These are phyloP conservation scores for Candida berthetii DNA, from an alignment of 805 yeast species.

Conservation along the genomic window DNA sequence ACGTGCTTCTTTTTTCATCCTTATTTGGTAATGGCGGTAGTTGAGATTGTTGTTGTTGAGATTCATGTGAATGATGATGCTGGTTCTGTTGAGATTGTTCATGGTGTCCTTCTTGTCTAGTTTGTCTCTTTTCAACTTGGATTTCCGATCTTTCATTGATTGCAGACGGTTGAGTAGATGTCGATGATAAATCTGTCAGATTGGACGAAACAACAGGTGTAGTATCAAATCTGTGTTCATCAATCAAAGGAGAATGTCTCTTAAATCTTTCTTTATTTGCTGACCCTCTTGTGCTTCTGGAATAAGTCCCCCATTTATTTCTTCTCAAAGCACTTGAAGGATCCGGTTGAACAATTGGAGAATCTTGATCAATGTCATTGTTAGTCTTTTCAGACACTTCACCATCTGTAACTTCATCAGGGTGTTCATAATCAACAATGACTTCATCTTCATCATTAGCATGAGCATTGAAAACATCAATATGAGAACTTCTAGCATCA, in stretches of 20 bases:
- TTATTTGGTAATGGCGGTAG: not conserved
- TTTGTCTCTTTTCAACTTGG: conserved; percentile 10
- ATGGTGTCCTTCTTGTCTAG: not conserved
- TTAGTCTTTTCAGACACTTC: not conserved
- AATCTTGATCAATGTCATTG: conserved; percentile 18
- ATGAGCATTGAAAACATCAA: not conserved
- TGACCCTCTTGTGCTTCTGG: conserved; percentile 27
- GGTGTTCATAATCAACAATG: not conserved
- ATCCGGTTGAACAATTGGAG: conserved; percentile 11
- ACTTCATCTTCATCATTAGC: not conserved
- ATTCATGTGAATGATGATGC: no score
- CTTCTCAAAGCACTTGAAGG: conserved; percentile 31
- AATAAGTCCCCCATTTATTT: conserved; percentile 45
- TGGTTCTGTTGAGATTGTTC: conserved; percentile 15
- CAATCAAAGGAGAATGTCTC: conserved; percentile 10
- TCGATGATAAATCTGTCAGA: not conserved
- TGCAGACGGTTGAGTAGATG: not conserved
- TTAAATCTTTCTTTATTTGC: conserved; percentile 4
- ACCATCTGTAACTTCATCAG: not conserved
- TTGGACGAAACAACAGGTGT: not conserved
- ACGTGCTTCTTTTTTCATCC: not conserved
- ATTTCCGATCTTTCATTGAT: not conserved
- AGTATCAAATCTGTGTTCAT: conserved; percentile 3
- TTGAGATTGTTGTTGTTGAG: conserved; percentile 1
- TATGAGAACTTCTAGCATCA: not conserved